Conservation (phyloP, 1,139 yeast species). For the Zygosaccharomyces pseudobailii region DNA sequence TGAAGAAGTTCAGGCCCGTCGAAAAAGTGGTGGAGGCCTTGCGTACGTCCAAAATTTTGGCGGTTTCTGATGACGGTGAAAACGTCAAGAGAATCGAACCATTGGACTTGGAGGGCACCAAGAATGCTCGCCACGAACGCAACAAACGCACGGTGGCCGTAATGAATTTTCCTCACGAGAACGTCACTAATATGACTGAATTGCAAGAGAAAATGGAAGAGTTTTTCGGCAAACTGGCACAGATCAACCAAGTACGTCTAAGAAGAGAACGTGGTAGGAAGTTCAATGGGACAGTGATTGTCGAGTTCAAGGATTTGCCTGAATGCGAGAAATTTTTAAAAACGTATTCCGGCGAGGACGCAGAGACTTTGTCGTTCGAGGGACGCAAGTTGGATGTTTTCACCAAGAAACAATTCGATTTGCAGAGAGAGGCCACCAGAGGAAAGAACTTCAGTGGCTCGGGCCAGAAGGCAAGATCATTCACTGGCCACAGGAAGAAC, state of each 20-base stretch:
- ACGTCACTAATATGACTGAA: constrained; percentile 40
- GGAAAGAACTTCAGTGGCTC: constrained; percentile 35
- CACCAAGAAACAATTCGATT: constrained; percentile 32
- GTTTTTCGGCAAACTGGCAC: constrained; percentile 49
- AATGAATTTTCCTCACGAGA: constrained; percentile 59
- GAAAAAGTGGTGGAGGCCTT: constrained; percentile 79
- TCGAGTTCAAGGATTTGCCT: constrained; percentile 69
- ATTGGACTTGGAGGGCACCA: constrained; percentile 27
- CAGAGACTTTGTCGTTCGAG: constrained; percentile 26
- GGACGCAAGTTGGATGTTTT: constrained; percentile 29
- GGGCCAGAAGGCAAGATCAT: constrained; percentile 35
- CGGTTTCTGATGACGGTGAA: constrained; percentile 78
- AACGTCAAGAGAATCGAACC: constrained; percentile 78
- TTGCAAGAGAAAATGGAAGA: constrained; percentile 75
- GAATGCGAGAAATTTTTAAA: constrained; percentile 66
- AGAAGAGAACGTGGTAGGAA: constrained; percentile 59
- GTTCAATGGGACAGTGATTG: constrained; percentile 83
- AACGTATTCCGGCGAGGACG: constrained; percentile 35
- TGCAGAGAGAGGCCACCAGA: constrained; percentile 34
- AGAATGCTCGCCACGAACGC: constrained; percentile 58
- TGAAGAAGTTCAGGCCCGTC: constrained; percentile 90
- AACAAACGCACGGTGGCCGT: constrained; percentile 49
- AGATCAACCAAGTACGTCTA: constrained; percentile 60
- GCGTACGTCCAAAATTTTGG: constrained; percentile 60
- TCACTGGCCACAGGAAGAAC: constrained; percentile 35